These are phyloP conservation scores for Xylona heveae DNA, from an alignment of 495 filamentous ascomycete species.

Conservation along the genomic window DNA sequence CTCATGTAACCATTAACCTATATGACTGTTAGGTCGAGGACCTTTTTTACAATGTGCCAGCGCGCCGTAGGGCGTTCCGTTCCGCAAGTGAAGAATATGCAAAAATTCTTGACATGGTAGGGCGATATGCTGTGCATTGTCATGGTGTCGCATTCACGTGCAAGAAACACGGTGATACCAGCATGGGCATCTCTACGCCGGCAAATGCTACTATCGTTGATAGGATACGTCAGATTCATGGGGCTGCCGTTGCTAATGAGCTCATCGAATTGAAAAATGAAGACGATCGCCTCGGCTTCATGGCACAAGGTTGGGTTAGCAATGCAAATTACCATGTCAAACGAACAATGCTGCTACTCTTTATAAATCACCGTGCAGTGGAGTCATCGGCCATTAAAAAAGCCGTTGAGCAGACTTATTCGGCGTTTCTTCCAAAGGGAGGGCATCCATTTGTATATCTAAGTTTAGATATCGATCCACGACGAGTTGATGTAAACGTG, in stretches of 20 bases:
- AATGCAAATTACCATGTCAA: conserved; percentile 96
- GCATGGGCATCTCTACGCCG: conserved; percentile 58
- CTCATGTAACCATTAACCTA: conserved; percentile 3
- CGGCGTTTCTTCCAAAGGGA: conserved; percentile 76
- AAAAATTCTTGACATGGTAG: conserved; percentile 90
- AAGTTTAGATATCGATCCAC: conserved; percentile 81
- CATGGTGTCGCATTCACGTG: conserved; percentile 78
- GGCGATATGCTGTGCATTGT: conserved; percentile 91
- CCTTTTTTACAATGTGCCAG: conserved; percentile 90
- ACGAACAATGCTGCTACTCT: conserved; percentile 69
- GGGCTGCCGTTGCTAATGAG: conserved; percentile 71
- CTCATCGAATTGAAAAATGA: conserved; percentile 53
- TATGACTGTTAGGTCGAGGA: conserved; percentile 53
- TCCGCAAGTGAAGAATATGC: conserved; percentile 90
- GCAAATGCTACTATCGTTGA: conserved; percentile 49
- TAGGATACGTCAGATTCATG: conserved; percentile 79
- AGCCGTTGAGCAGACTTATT: conserved; percentile 79
- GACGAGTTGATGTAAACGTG: conserved; percentile 89
- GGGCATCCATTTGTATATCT: conserved; percentile 91
- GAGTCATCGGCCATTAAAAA: conserved; percentile 81
- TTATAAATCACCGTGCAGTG: conserved; percentile 96
- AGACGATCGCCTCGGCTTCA: conserved; percentile 67
- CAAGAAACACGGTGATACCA: conserved; percentile 85
- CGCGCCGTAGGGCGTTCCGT: conserved; percentile 70
- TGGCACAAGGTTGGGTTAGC: conserved; percentile 57